These are phyloP conservation scores for Stagonosporopsis vannaccii DNA, from an alignment of 2,329 filamentous ascomycete species.

Conservation along the genomic window DNA sequence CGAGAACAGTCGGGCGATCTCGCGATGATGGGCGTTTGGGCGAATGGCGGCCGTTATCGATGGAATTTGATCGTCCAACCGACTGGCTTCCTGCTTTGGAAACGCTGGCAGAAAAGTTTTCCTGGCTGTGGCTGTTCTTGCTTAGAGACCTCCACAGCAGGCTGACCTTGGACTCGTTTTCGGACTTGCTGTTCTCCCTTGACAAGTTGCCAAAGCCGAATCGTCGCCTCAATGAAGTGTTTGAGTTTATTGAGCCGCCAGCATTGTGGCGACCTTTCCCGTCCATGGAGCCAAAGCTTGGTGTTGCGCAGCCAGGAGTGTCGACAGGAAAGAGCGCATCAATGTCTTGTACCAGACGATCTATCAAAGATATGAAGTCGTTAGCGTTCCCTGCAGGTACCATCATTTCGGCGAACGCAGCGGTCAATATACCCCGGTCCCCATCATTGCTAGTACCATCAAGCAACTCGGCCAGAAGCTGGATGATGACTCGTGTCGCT, in stretches of 20 bases:
- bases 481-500: conserved; percentile 83
- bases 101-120: conserved; percentile 65
- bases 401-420: conserved; percentile 86
- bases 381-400: conserved; percentile 79
- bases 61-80: conserved; percentile 76
- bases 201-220: conserved; percentile 81
- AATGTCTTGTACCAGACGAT: conserved; percentile 87
- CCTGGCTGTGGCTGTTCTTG: conserved; percentile 66
- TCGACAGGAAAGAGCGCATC: conserved; percentile 83
- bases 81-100: conserved; percentile 64
- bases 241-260: conserved; percentile 81
- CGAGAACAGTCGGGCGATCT: conserved; percentile 59
- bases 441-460: conserved; percentile 91
- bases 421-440: conserved; percentile 85
- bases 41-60: conserved; percentile 68
- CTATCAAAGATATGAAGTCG: conserved; percentile 86
- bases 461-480: conserved; percentile 83
- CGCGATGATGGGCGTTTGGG: conserved; percentile 63
- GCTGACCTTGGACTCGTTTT: conserved; percentile 71
- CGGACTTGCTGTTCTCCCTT: conserved; percentile 79
- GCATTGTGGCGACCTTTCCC: conserved; percentile 66
- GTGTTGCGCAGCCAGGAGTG: conserved; percentile 54
- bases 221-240: conserved; percentile 84
- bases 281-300: conserved; percentile 66
- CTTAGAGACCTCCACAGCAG: conserved; percentile 89